A percentile compares a stretch with the other conserved stretches of the same genome.
Evolutionary conservation across 768 basidiomycete genomes (phyloP).

Genomic region (Suillus discolor): DNA sequence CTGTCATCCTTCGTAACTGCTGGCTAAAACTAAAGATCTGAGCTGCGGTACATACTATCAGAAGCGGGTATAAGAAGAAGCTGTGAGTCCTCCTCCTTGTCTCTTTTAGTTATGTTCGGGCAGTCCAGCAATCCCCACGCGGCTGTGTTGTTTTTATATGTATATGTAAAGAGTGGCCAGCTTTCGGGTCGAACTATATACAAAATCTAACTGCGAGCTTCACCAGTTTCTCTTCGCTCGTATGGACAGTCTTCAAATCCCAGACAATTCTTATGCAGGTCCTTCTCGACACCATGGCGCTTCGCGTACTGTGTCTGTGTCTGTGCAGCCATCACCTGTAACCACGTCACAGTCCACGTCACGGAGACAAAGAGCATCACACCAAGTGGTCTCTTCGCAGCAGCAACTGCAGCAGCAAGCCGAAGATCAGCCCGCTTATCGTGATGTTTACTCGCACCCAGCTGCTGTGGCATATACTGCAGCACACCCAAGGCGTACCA

Average conservation of each 20-base stretch:
- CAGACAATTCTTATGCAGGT: conserved; percentile 44
- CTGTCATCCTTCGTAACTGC: conserved; percentile 1
- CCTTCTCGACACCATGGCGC: conserved; percentile 45
- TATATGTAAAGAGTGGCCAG: conserved; percentile 15
- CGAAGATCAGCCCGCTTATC: conserved; percentile 52
- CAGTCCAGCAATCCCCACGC: conserved; percentile 20
- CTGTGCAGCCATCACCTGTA: conserved; percentile 52
- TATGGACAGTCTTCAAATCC: conserved; percentile 46
- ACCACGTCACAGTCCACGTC: conserved; percentile 42
- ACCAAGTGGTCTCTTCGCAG: conserved; percentile 61
- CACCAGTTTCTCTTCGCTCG: conserved; percentile 6
- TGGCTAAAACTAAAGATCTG: conserved; percentile 5
- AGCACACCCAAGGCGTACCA: conserved; percentile 82
- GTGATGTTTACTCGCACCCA: conserved; percentile 83
- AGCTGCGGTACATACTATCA: conserved; percentile 3
- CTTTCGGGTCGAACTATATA: conserved; percentile 14
- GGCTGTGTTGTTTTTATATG: conserved; percentile 26
- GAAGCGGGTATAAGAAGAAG: neutral
- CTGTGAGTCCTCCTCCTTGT: conserved; percentile 19
- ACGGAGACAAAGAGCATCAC: conserved; percentile 72
- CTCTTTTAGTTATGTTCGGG: conserved; percentile 19
- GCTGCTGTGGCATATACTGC: conserved; percentile 82
- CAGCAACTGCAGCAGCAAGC: conserved; percentile 38
- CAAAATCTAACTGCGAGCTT: conserved; percentile 9
- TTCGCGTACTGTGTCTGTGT: conserved; percentile 61